A percentile compares a stretch with the other conserved stretches of the same genome.
phyloP scores from a whole-genome alignment of 441 rosid species.

The Populus tomentosa region DNA sequence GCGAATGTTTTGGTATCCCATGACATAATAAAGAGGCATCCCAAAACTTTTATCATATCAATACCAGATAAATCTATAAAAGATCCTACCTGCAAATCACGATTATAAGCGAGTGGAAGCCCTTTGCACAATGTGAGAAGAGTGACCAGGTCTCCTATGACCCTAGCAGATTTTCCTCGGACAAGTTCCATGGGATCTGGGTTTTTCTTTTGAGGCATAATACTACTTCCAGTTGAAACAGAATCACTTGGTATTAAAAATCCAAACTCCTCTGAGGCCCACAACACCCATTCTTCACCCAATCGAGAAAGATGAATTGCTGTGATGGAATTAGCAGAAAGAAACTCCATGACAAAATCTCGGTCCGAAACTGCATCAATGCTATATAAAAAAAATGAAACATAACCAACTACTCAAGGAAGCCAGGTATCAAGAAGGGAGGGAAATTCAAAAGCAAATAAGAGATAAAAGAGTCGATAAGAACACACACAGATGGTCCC shows the following conservation, averaged over 20 bases:
- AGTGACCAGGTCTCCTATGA: conserved; percentile 77
- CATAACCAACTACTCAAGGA: conserved; percentile 15
- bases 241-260: conserved; percentile 83
- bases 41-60: neutral
- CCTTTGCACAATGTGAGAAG: conserved; percentile 93
- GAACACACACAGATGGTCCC: neutral
- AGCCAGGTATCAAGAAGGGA: neutral
- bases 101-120: conserved; percentile 91
- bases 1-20: neutral
- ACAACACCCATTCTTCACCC: conserved; percentile 96
- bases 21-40: neutral
- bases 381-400: conserved; percentile 38
- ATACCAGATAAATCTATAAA: neutral
- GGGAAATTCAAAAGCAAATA: neutral
- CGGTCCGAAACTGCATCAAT: conserved; percentile 96
- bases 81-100: conserved; percentile 72
- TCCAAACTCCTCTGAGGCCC: conserved; percentile 99
- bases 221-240: conserved; percentile 94
- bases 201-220: conserved; percentile 99
- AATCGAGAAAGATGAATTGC: conserved; percentile 85
- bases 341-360: conserved; percentile 84
- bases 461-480: conserved; percentile 5
- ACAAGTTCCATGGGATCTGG: conserved; percentile 99
- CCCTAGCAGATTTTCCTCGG: conserved; percentile 88
- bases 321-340: conserved; percentile 67